Conservation (phyloP, 2,329 filamentous ascomycete species). For the Aspergillus tanneri region DNA sequence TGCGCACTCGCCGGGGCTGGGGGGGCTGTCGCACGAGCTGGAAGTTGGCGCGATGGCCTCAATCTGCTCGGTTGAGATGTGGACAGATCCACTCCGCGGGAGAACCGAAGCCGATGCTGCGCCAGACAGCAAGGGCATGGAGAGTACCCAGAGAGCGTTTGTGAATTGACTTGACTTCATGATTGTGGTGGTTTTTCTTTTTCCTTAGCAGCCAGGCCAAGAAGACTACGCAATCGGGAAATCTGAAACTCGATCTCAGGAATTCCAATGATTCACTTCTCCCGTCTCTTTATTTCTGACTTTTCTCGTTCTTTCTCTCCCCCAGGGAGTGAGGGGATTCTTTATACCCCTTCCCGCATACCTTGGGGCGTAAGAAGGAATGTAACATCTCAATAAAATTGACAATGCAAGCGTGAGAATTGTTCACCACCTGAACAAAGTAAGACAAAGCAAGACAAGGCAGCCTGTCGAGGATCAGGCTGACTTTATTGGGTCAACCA, state of each 20-base stretch:
- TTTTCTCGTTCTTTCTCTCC: not conserved
- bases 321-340: not conserved
- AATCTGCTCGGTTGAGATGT: slow-evolving; percentile 32
- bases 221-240: too few relatives aligned
- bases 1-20: slow-evolving; percentile 59
- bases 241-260: too few relatives aligned
- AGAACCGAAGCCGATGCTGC: slow-evolving; percentile 11
- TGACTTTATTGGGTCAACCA: not conserved
- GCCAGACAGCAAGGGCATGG: slow-evolving; percentile 14
- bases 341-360: not conserved
- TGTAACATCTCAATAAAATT: not conserved
- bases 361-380: not conserved
- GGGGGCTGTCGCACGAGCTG: slow-evolving; percentile 50
- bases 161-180: not conserved
- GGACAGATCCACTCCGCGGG: not conserved
- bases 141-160: slow-evolving; percentile 10
- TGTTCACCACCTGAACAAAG: not conserved
- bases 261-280: too few relatives aligned
- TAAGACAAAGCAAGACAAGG: too few relatives aligned
- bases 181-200: not conserved
- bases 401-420: too few relatives aligned
- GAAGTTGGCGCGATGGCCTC: slow-evolving; percentile 58
- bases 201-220: not conserved
- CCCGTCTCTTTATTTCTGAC: not conserved
- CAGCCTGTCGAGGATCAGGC: not conserved